These are phyloP conservation scores for Papiliotrema flavescens DNA, from an alignment of 1,284 basidiomycete genomes.

Conservation along the genomic window DNA sequence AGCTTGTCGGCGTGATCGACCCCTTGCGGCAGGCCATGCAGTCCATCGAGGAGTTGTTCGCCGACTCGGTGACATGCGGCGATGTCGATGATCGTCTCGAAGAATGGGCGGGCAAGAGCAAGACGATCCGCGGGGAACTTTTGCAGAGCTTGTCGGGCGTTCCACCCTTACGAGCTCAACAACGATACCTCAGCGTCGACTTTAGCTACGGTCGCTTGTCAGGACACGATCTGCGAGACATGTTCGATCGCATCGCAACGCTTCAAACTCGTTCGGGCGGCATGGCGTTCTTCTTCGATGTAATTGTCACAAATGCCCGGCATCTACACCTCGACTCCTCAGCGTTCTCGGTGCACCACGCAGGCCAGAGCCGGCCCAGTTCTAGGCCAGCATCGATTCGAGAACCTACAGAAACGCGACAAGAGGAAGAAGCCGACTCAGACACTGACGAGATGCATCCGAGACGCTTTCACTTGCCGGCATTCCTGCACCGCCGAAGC, in stretches of 20 bases:
- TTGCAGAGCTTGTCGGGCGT: conserved; percentile 34
- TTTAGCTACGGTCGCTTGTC: conserved; percentile 42
- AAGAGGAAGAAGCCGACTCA: background rate
- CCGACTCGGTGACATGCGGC: background rate
- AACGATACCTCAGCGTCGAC: conserved; percentile 43
- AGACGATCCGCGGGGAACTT: conserved; percentile 31
- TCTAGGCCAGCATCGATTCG: conserved; percentile 28
- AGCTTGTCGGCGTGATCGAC: conserved; percentile 32
- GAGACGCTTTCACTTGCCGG: background rate
- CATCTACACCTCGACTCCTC: conserved; percentile 45
- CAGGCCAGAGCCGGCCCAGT: conserved; percentile 14
- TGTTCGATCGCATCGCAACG: conserved; percentile 34
- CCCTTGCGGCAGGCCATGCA: conserved; percentile 30
- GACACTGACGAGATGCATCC: background rate
- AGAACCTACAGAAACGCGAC: background rate
- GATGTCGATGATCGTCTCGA: conserved; percentile 14
- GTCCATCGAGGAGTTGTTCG: conserved; percentile 35
- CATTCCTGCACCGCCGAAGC: conserved; percentile 9
- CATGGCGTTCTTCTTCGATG: conserved; percentile 48
- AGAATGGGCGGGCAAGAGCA: conserved; percentile 34
- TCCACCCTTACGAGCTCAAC: conserved; percentile 37
- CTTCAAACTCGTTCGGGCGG: conserved; percentile 44
- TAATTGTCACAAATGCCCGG: conserved; percentile 37
- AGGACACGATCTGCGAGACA: conserved; percentile 35
- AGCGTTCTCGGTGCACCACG: conserved; percentile 32